Evolutionary conservation across 148 eudicot species (phyloP), one percentile per base, ranked within the genome.

Genomic region (Rhododendron mucronatum): DNA sequence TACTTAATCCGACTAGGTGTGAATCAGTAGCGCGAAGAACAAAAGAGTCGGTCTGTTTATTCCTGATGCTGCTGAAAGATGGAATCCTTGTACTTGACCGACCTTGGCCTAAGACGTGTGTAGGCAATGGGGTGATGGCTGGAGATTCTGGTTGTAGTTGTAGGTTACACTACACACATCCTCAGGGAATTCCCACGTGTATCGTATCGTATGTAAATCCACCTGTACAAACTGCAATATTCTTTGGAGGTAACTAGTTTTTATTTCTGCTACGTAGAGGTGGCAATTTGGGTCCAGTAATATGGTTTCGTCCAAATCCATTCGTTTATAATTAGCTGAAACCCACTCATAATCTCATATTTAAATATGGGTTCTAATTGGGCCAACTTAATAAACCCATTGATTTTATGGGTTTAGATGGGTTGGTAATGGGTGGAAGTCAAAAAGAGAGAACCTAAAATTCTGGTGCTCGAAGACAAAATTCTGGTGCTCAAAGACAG

Each of bases 111-210:
- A 51, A 26, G 78, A 67, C 2, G 39, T 3, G n/a, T 26, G 23
- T 73, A 13, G 80, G 85, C 47, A 33, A 50, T 20, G 45, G 78
- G 63, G 44, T 47, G 74, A 65, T 33, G 80, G 47, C 86, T 74
- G 7, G 80, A 50, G 26, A 84, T 33, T 51, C 85, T 69, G 61
- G 39, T 48, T 47, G 11, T 71, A 30, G 79, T 83, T 47, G 11
- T 71, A 30, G 79, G 71, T 73, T 59, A 59, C 33, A 2, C 35
- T 33, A 28, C 79, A 7, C 48, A 37, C 63, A 69, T 44, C 26
- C 57, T n/a, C 45, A 9, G 23, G 80, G 44, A 48, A 20, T 51
- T 73, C 39, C 1, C 47, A 4, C 53, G 16, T 48, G 44, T 83
- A 28, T 20, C 18, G 10, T 7, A 1, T 69, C 15, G 74, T 11